Evolutionary conservation across 2,329 filamentous ascomycete genomes (phyloP), one percentile per base, ranked within the genome.

Genomic region (Neurospora crassa): DNA sequence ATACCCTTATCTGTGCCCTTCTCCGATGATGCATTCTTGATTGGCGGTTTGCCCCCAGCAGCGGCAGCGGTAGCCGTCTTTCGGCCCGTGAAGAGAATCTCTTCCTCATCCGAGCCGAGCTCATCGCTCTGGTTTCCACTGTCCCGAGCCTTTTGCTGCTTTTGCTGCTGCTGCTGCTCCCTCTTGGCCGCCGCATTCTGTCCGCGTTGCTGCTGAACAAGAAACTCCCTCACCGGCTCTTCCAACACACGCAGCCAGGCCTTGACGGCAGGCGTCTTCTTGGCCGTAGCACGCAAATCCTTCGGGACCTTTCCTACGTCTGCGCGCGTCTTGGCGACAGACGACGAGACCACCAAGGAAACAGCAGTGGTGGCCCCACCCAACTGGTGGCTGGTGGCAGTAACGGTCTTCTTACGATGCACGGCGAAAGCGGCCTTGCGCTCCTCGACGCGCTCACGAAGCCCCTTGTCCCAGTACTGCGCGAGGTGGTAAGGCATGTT

Each of bases 401-500:
- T 37, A 5, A 67, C 68, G 20, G 71, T n/a, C 59, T 45, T 18
- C 68, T 53, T 71, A 67, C 68, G 70, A 40, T 69, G 71, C 42
- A 69, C 24, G 29, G 70, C 69, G 41, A 43, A 70, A 24, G 68
- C 79, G 12, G 80, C 78, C 37, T 80, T 82, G 77, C 83, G 83
- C 29, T 83, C 81, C 72, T 87, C 85, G 72, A 84, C 84, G 74
- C 82, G 84, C 75, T 87, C 80, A 34, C 84, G 84, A 69, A 84
- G 75, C n/a, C 84, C 81, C 70, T 79, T 79, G 76, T 97, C 94
- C 93, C 94, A 97, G 74, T 93, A 88, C 18, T 91, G 89, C 2
- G 95, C 95, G 70, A 97, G 86, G 78, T 95, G 94, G 83, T 98
- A 98, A 0, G 94, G 96, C 18, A 97, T 73, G 59, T 76, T 89